These are phyloP conservation scores for Mayamaea pseudoterrestris DNA, from an alignment of 108 stramenopile species.

Conservation along the genomic window DNA sequence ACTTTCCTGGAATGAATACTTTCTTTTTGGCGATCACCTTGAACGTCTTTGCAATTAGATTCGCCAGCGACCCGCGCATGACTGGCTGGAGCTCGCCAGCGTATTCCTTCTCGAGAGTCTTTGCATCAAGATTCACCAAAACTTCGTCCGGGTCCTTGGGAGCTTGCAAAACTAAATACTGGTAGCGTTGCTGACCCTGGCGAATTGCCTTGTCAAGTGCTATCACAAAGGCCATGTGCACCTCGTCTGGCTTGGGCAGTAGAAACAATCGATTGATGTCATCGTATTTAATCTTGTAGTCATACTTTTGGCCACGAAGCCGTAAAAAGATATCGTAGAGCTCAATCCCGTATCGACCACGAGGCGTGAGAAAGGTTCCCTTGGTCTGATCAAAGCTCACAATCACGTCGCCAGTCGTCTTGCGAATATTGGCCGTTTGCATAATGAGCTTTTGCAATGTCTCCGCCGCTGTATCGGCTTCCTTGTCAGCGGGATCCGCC, in stretches of 20 bases:
- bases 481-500: constrained; percentile 65
- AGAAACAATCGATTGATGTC: constrained; percentile 92
- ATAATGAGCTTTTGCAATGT: constrained; percentile 67
- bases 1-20: constrained; percentile 92
- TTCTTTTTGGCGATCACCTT: constrained; percentile 95
- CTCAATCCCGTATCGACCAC: constrained; percentile 93
- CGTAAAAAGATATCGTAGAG: constrained; percentile 86
- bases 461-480: constrained; percentile 60
- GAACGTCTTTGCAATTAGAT: constrained; percentile 96
- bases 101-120: constrained; percentile 88
- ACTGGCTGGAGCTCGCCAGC: constrained; percentile 70
- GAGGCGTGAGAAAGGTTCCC: constrained; percentile 93
- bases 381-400: constrained; percentile 61
- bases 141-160: constrained; percentile 76
- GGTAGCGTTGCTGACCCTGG: constrained; percentile 97
- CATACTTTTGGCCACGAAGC: constrained; percentile 90
- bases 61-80: constrained; percentile 88
- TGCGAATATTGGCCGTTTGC: constrained; percentile 74
- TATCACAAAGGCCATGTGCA: constrained; percentile 94
- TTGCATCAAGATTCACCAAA: constrained; percentile 82
- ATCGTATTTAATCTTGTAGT: constrained; percentile 97
- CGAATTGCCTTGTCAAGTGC: constrained; percentile 94
- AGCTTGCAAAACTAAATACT: constrained; percentile 91
- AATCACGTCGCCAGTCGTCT: constrained; percentile 86
- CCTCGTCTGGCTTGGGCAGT: constrained; percentile 89